Evolutionary conservation across 768 basidiomycete species (phyloP).

Genomic region (Kwoniella bestiolae): DNA sequence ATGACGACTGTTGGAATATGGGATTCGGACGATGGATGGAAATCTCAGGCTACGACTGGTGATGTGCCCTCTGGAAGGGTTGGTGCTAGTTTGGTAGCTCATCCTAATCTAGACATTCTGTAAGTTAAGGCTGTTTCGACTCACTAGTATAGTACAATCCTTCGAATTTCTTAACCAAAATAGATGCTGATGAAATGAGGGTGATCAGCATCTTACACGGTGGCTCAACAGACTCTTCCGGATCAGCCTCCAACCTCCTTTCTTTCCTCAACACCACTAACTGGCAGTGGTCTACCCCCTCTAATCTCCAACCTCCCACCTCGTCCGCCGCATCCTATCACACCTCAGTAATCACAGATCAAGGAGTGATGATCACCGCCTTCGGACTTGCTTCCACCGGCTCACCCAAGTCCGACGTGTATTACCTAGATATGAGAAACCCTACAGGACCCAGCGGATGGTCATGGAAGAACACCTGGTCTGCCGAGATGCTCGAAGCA

Average conservation of each 20-base stretch:
- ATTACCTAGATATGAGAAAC: conserved; percentile 54
- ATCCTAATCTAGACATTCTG: conserved; percentile 50
- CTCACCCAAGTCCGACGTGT: conserved; percentile 45
- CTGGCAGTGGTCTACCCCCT: conserved; percentile 53
- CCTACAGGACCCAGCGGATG: conserved; percentile 35
- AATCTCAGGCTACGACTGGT: conserved; percentile 41
- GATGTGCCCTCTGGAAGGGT: conserved; percentile 48
- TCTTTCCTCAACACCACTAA: conserved; percentile 54
- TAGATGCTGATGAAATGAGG: neutral
- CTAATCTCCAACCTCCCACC: conserved; percentile 51
- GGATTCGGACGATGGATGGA: conserved; percentile 44
- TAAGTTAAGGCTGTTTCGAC: conserved; percentile 17
- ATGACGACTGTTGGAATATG: conserved; percentile 48
- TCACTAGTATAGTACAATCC: neutral
- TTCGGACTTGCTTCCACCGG: conserved; percentile 46
- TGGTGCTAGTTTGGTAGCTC: conserved; percentile 52
- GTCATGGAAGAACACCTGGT: conserved; percentile 55
- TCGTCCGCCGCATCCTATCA: conserved; percentile 52
- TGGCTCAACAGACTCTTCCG: conserved; percentile 38
- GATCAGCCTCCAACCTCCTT: conserved; percentile 40
- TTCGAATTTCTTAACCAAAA: neutral
- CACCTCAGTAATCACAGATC: conserved; percentile 51
- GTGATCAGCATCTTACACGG: conserved; percentile 49
- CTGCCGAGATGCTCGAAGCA: conserved; percentile 40
- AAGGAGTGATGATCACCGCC: conserved; percentile 56